A percentile compares a stretch with the other conserved stretches of the same genome.
Conservation (phyloP, 1,284 basidiomycete genomes). For the Grifola frondosa region DNA sequence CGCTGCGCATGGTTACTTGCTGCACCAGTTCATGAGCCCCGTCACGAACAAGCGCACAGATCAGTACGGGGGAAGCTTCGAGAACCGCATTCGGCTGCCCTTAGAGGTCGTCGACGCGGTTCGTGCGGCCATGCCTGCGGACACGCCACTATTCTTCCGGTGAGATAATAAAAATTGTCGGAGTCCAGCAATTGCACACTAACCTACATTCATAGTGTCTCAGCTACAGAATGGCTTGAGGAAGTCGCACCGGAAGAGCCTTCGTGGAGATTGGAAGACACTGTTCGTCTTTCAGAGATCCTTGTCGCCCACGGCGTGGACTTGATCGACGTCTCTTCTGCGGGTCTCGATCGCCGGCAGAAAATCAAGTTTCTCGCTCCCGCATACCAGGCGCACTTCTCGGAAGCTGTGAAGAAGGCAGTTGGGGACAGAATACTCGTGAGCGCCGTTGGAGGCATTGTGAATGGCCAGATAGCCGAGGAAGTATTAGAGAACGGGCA, state of each 20-base stretch:
- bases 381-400: constrained; percentile 45
- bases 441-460: constrained; percentile 60
- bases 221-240: constrained; percentile 53
- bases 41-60: constrained; percentile 53
- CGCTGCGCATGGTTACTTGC: constrained; percentile 50
- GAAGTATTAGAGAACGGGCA: too few species aligned
- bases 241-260: constrained; percentile 39
- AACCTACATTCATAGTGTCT: constrained; percentile 38
- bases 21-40: constrained; percentile 44
- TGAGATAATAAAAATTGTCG: constrained; percentile 37
- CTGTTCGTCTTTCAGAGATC: constrained; percentile 41
- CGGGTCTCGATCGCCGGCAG: constrained; percentile 40
- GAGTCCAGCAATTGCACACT: constrained; percentile 35
- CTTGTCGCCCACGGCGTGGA: constrained; percentile 50
- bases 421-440: constrained; percentile 38
- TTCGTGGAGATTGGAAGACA: constrained; percentile 53
- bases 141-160: constrained; percentile 52
- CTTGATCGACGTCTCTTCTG: constrained; percentile 51
- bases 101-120: constrained; percentile 45
- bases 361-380: constrained; percentile 16
- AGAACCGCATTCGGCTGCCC: constrained; percentile 50
- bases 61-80: constrained; percentile 53
- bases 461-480: constrained; percentile 52
- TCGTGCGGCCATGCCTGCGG: constrained; percentile 39
- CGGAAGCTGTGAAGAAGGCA: constrained; percentile 44